Conservation (phyloP, 2,329 filamentous ascomycete genomes). For the Phoma sp. region DNA sequence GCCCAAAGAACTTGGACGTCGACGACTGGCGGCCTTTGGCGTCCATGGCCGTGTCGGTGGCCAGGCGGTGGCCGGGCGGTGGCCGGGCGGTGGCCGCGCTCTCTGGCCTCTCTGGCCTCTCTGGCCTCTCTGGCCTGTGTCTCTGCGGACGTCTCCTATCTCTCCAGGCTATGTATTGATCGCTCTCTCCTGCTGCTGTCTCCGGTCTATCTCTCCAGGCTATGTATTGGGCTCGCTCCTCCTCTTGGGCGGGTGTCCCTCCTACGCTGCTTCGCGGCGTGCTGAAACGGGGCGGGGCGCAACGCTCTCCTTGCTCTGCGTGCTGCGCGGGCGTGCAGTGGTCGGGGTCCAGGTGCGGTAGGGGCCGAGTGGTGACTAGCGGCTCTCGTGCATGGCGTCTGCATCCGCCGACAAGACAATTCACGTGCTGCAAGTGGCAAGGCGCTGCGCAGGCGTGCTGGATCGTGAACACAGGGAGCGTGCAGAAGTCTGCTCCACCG, state of each 20-base stretch:
- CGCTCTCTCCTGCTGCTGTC: background rate
- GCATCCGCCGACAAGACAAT: background rate
- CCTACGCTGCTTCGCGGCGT: background rate
- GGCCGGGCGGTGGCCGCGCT: no score
- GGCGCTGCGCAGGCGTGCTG: no score
- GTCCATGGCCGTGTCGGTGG: constrained; percentile 58
- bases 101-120: no score
- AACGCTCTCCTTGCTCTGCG: constrained; percentile 2
- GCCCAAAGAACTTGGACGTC: constrained; percentile 84
- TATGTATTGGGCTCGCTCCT: no score
- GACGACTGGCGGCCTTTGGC: constrained; percentile 86
- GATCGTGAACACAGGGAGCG: constrained; percentile 17
- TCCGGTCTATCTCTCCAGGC: background rate
- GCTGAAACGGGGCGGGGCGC: constrained; percentile 12
- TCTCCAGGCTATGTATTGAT: no score
- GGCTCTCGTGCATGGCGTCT: constrained; percentile 13
- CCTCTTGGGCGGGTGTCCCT: no score
- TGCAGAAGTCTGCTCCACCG: constrained; percentile 15
- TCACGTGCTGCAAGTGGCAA: background rate
- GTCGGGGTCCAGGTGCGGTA: constrained; percentile 19
- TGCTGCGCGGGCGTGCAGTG: background rate
- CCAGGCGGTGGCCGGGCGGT: no score
- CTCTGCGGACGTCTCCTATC: no score
- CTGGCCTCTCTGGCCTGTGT: no score
- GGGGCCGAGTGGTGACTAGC: constrained; percentile 13